phyloP scores from a whole-genome alignment of 768 basidiomycete genomes.

The Mycena polygramma region DNA sequence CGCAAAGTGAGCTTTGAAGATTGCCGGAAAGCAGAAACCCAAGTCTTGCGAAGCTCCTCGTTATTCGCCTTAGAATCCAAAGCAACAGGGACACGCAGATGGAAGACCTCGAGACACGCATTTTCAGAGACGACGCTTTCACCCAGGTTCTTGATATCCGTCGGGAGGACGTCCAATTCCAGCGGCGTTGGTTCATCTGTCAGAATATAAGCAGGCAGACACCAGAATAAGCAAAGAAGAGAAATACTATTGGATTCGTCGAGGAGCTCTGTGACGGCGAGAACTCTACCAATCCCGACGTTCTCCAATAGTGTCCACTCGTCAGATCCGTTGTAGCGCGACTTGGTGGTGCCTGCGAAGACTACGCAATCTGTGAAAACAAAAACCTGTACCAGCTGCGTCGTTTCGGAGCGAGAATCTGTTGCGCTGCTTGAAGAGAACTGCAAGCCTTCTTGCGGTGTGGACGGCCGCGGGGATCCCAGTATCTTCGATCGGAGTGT shows the following conservation, averaged over 20 bases:
- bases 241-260: conserved; percentile 16
- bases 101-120: conserved; percentile 30
- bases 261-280: conserved; percentile 23
- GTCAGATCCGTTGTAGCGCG: conserved; percentile 23
- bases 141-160: conserved; percentile 27
- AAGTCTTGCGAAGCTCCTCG: conserved; percentile 31
- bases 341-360: conserved; percentile 19
- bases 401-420: conserved; percentile 1
- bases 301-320: conserved; percentile 32
- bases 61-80: conserved; percentile 6
- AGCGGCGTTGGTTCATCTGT: conserved; percentile 22
- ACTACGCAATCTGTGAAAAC: conserved; percentile 36
- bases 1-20: conserved; percentile 32
- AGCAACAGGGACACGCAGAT: conserved; percentile 24
- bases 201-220: not conserved
- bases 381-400: conserved; percentile 29
- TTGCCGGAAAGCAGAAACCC: conserved; percentile 30
- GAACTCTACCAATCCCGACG: conserved; percentile 22
- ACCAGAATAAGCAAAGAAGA: not conserved
- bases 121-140: conserved; percentile 16
- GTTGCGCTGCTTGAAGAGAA: not conserved
- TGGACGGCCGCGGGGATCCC: not conserved
- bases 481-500: not conserved
- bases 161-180: conserved; percentile 33
- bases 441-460: not conserved